phyloP scores from a whole-genome alignment of 805 yeast genomes.

The Lachancea nothofagi region DNA sequence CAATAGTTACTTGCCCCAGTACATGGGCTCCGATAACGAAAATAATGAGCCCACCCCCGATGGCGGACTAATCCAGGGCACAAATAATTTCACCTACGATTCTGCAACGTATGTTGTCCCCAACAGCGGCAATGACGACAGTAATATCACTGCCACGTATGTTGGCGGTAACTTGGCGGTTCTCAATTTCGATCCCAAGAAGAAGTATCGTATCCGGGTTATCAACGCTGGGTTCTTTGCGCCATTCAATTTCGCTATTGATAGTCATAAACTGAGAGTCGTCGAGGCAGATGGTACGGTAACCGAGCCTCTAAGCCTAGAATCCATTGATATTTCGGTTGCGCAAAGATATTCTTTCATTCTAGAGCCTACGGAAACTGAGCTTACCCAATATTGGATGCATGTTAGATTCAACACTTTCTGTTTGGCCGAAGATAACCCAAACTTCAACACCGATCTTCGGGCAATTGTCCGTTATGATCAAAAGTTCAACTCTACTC shows the following conservation, averaged over 20 bases:
- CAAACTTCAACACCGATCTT: conserved; percentile 31
- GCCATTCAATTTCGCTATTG: conserved; percentile 45
- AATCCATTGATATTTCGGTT: conserved; percentile 45
- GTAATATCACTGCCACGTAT: conserved; percentile 23
- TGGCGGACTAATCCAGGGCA: conserved; percentile 40
- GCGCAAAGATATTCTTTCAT: conserved; percentile 68
- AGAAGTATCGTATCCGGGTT: conserved; percentile 42
- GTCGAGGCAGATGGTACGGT: conserved; percentile 51
- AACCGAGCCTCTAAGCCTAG: conserved; percentile 41
- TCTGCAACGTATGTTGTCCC: conserved; percentile 19
- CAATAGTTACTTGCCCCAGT: conserved; percentile 27
- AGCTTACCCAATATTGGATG: conserved; percentile 39
- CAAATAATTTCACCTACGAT: conserved; percentile 27
- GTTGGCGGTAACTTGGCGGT: conserved; percentile 13
- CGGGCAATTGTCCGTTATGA: conserved; percentile 34
- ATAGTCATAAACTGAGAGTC: conserved; percentile 44
- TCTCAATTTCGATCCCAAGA: conserved; percentile 37
- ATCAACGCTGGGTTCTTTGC: conserved; percentile 48
- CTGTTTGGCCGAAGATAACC: conserved; percentile 35
- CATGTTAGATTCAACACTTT: conserved; percentile 35
- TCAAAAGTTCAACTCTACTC: conserved; percentile 7
- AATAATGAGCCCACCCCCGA: conserved; percentile 50
- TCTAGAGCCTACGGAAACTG: conserved; percentile 43
- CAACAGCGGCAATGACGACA: conserved; percentile 16
- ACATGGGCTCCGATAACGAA: conserved; percentile 38